These are phyloP conservation scores for Mycena amicta DNA, from an alignment of 768 basidiomycete species.

Conservation along the genomic window DNA sequence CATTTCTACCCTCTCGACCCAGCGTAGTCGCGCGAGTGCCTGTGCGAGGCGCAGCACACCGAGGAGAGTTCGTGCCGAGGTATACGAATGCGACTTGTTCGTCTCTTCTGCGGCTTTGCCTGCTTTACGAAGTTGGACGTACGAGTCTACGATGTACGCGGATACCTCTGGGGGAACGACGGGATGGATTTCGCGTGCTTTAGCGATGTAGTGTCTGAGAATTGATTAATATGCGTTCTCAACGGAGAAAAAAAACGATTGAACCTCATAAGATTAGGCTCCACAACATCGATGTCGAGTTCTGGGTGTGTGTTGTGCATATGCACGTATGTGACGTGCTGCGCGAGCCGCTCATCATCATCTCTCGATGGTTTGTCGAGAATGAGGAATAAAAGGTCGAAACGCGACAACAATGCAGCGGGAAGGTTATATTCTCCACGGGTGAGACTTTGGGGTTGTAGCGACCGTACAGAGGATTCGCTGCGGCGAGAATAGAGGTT, in stretches of 20 bases:
- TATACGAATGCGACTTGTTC: constrained; percentile 91
- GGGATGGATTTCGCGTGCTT: constrained; percentile 85
- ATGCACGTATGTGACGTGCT: constrained; percentile 97
- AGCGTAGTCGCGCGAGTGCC: constrained; percentile 90
- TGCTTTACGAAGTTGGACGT: constrained; percentile 91
- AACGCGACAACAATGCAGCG: constrained; percentile 93
- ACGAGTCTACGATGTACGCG: constrained; percentile 91
- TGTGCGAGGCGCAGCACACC: constrained; percentile 94
- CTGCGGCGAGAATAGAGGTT: constrained; percentile 96
- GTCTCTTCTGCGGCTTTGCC: constrained; percentile 89
- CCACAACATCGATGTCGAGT: constrained; percentile 80
- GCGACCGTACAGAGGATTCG: constrained; percentile 96
- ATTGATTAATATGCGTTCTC: constrained; percentile 9
- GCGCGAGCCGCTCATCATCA: constrained; percentile 93
- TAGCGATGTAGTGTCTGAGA: constrained; percentile 89
- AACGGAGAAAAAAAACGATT: neutral
- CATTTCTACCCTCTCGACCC: constrained; percentile 76
- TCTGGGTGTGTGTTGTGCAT: constrained; percentile 93
- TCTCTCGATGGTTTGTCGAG: constrained; percentile 94
- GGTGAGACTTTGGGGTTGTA: constrained; percentile 98
- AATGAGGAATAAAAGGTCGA: constrained; percentile 95
- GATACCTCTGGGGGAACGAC: constrained; percentile 89
- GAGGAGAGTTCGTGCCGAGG: constrained; percentile 93
- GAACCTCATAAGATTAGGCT: constrained; percentile 89
- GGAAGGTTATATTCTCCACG: constrained; percentile 99